phyloP scores from a whole-genome alignment of 441 rosid genomes.

The Hypseocharis bilobata region DNA sequence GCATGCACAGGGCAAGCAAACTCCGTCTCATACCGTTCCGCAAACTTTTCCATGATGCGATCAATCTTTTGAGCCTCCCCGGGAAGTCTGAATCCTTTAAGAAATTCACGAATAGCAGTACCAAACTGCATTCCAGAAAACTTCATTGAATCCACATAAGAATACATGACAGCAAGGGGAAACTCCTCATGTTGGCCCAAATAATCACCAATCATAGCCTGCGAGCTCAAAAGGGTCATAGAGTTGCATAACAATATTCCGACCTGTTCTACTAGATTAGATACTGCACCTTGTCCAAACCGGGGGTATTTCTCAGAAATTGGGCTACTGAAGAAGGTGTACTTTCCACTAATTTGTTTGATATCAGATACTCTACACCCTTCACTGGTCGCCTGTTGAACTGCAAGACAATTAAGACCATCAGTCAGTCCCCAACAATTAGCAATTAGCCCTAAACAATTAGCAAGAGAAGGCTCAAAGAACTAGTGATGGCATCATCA shows the following conservation, averaged over 20 bases:
- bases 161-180: constrained; percentile 98
- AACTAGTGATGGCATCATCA: background rate
- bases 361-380: constrained; percentile 67
- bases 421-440: constrained; percentile 17
- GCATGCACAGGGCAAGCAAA: background rate
- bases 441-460: constrained; percentile 1
- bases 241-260: constrained; percentile 16
- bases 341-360: constrained; percentile 77
- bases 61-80: constrained; percentile 99
- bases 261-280: constrained; percentile 18
- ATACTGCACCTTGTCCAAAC: constrained; percentile 68
- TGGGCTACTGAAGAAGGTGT: constrained; percentile 77
- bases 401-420: constrained; percentile 42
- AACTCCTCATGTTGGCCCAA: constrained; percentile 96
- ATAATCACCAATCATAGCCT: constrained; percentile 96
- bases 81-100: constrained; percentile 95
- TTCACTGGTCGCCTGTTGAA: constrained; percentile 82
- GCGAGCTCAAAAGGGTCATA: constrained; percentile 40
- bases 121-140: constrained; percentile 92
- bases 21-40: constrained; percentile 67
- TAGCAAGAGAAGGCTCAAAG: background rate
- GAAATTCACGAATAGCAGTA: constrained; percentile 81
- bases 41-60: constrained; percentile 97
- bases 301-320: constrained; percentile 65
- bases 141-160: constrained; percentile 82